These are phyloP conservation scores for Trichoderma sp. DNA, from an alignment of 2,329 filamentous ascomycete genomes.

Conservation along the genomic window DNA sequence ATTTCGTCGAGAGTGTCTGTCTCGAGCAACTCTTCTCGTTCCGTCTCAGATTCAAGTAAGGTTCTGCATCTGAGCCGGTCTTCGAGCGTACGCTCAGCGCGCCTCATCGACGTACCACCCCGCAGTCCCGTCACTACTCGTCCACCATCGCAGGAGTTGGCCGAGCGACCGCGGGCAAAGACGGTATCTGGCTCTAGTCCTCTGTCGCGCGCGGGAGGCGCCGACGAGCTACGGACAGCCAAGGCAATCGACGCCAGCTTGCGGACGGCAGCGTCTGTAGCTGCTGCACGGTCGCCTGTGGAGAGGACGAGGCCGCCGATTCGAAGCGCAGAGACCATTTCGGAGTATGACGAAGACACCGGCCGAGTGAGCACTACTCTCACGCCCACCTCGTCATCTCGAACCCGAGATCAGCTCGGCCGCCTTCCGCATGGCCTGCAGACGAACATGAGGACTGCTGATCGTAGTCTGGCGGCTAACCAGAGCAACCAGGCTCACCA, in stretches of 20 bases:
- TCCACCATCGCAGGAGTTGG: constrained; percentile 50
- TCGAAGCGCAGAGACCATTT: constrained; percentile 44
- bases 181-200: constrained; percentile 48
- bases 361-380: constrained; percentile 4
- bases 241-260: constrained; percentile 34
- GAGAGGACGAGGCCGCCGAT: constrained; percentile 39
- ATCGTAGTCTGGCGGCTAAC: constrained; percentile 26
- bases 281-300: constrained; percentile 39
- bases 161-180: constrained; percentile 47
- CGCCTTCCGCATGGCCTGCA: constrained; percentile 24
- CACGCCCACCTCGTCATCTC: background rate
- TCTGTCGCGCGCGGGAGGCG: constrained; percentile 41
- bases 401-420: constrained; percentile 17
- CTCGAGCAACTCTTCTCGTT: constrained; percentile 53
- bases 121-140: constrained; percentile 56
- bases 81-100: constrained; percentile 57
- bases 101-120: constrained; percentile 60
- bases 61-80: constrained; percentile 44
- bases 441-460: constrained; percentile 30
- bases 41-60: constrained; percentile 51
- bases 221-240: constrained; percentile 45
- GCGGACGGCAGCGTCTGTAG: constrained; percentile 33
- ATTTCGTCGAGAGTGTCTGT: constrained; percentile 61
- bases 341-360: constrained; percentile 48
- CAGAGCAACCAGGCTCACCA: constrained; percentile 31